Base-by-base conservation (phyloP, 169 alveolate species). In the Nephromyces sp. region DNA sequence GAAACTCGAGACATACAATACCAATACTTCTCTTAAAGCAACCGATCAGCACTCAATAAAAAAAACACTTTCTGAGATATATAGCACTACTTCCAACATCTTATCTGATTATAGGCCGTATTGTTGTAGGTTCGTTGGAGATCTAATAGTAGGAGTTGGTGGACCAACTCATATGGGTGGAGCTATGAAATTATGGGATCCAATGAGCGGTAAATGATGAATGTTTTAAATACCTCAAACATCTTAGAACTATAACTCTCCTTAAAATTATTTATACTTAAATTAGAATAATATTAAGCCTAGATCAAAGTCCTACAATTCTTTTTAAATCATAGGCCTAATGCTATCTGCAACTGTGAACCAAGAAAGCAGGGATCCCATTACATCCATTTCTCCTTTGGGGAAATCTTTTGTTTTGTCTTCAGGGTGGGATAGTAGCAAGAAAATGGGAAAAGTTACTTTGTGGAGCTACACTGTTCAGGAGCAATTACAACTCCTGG, bases 121-220 rank as follows among this genome's bases (percentile, higher is more conserved):
- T n/a, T 28, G 75, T 57, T 75, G 81, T 66, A 0, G 52, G 31
- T 25, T 34, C 31, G 52, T 71, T 65, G 52, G 81, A n/a, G 70
- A 74, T 72, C 32, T 57, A 22, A 70, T 65, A n/a, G 75, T 64
- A 33, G 80, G 80, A 4, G 75, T 65, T 6, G 75, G 80, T 5
- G 75, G 80, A 6, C 80, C 80, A 2, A 28, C 32, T 6, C 75
- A 74, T 51, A 28, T 65, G 31, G 64, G 32, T 6, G 75, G 80
- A 3, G 75, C 80, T 4, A 2, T 74, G 28, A 68, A 72, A 27
- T 70, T 66, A 25, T 74, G 80, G 75, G 75, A 65, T n/a, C 72
- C 77, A 30, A 3, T 32, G 4, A 53, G 68, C 27, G 77, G 77
- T 71, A n/a, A 0, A 63, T 6, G 57, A 24, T 27, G 57, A 43